A percentile compares a stretch with the other conserved stretches of the same genome.
These are phyloP conservation scores for Verticillium nubilum DNA, from an alignment of 2,329 filamentous ascomycete genomes.

Conservation along the genomic window DNA sequence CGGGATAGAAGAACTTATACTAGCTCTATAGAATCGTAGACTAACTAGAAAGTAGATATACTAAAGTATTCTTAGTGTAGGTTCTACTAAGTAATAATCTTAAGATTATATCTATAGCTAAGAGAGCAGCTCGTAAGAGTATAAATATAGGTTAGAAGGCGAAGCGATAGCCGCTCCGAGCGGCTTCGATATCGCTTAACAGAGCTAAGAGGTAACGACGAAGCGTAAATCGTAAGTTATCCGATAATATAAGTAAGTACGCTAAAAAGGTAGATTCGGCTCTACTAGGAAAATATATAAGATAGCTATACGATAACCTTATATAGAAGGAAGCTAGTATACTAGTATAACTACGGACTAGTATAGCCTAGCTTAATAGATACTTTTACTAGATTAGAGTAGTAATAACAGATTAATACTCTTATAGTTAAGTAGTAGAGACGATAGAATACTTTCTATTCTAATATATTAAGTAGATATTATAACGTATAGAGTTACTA, in stretches of 20 bases:
- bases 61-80: no score
- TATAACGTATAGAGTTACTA: not conserved
- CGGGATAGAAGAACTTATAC: no score
- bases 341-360: constrained; percentile 12
- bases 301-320: constrained; percentile 12
- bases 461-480: constrained; percentile 14
- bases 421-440: constrained; percentile 13
- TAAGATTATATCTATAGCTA: no score
- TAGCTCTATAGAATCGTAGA: no score
- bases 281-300: constrained; percentile 11
- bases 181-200: no score
- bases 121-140: no score
- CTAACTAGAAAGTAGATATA: no score
- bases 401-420: constrained; percentile 3
- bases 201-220: no score
- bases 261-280: constrained; percentile 12
- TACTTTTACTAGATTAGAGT: constrained; percentile 7
- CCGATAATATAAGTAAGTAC: constrained; percentile 9
- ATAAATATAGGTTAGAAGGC: no score
- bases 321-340: constrained; percentile 13
- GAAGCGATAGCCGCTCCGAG: no score
- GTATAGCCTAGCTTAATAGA: constrained; percentile 12
- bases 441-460: constrained; percentile 10
- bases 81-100: no score
- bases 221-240: no score